phyloP scores from a whole-genome alignment of 2,329 filamentous ascomycete genomes.

The Paecilomyces sp. region DNA sequence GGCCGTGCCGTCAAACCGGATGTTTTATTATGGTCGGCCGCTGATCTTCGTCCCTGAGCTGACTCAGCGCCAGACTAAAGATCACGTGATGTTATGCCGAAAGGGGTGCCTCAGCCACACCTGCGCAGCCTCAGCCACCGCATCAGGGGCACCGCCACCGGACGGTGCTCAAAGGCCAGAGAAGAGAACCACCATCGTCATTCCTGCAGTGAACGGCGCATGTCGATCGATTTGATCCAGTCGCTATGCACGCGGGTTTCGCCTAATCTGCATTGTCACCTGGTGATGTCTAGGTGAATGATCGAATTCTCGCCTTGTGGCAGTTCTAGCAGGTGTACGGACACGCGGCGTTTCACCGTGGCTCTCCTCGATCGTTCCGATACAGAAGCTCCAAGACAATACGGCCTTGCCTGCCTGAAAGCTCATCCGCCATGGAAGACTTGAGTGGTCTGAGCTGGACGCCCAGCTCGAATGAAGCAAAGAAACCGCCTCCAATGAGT shows the following conservation, averaged over 20 bases:
- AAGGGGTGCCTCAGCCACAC: background rate
- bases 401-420: background rate
- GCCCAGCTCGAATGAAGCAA: slow-evolving; percentile 24
- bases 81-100: background rate
- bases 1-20: background rate
- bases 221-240: background rate
- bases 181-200: background rate
- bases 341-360: background rate
- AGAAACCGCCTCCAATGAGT: slow-evolving; percentile 31
- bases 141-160: background rate
- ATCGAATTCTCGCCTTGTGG: background rate
- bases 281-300: background rate
- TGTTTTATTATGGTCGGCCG: background rate
- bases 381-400: slow-evolving; percentile 12
- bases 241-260: background rate
- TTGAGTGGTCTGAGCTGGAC: slow-evolving; percentile 41
- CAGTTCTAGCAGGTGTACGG: background rate
- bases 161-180: background rate
- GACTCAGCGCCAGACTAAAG: background rate
- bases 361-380: slow-evolving; percentile 9
- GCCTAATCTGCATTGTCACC: background rate
- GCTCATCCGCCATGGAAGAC: slow-evolving; percentile 37
- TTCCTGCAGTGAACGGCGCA: background rate
- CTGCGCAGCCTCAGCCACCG: background rate
- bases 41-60: background rate